Evolutionary conservation across 345 rosid genomes (phyloP), one percentile per base, ranked within the genome.

Genomic region (Corchorus olitorius): DNA sequence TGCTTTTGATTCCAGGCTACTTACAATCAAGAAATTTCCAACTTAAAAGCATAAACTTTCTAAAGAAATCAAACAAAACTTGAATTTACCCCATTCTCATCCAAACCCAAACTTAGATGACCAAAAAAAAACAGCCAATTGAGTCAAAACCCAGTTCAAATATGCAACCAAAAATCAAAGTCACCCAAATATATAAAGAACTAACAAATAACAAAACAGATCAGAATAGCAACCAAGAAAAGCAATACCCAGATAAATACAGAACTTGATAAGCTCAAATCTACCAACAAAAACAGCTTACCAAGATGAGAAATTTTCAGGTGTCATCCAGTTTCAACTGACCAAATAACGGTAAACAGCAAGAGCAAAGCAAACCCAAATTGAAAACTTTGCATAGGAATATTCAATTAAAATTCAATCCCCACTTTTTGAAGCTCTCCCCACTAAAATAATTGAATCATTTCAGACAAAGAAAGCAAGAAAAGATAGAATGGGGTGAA

Each of bases 401-500:
- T 76, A 79, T 79, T 64, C 22, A 65, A 39, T 65, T 27, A 3
- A 37, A 37, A 59, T 16, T 43, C 79, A 81, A 72, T 73, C 59
- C 59, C 60, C n/a, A 53, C 48, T 35, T 53, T 70, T 72, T 19
- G 27, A 39, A 77, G 37, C 16, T 6, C 16, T 6, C 43, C 19
- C 54, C 63, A 62, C 50, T 81, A 83, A 17, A 35, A 85, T 86
- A 76, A 86, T 82, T 77, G 86, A 62, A 70, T 62, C 69, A 50
- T 74, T 52, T 64, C 71, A 33, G 75, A 70, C 77, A 77, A 59
- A 41, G 20, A 49, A 11, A 68, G 13, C 59, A 61, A 37, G 41
- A 69, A 37, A 52, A 35, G 34, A 12, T 12, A 7, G 35, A 52
- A 62, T 50, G 20, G 41, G 63, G 60, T 50, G 27, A 87, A 84